Evolutionary conservation across 805 yeast genomes (phyloP), one percentile per base, ranked within the genome.

Genomic region (Tetrapisispora nanseiensis): DNA sequence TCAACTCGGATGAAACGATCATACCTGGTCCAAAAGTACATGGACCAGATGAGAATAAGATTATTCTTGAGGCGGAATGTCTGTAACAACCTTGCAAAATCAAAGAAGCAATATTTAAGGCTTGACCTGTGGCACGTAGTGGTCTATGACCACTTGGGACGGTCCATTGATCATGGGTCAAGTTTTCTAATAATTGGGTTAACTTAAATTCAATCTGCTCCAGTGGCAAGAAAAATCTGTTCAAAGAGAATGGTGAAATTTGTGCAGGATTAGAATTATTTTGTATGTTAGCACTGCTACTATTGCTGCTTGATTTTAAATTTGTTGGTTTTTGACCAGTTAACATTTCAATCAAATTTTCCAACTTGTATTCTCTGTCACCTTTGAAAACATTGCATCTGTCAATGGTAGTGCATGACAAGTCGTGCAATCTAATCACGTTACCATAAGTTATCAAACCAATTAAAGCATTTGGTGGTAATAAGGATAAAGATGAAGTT

Each of bases 1-100:
- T 84, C 61, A 92, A 74, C 62, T 87, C 92, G 20, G 82, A 78
- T 35, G 90, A 86, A 23, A 92, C 99, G 51, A 92, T 86, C 61
- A 85, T 69, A 54, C 99, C 99, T 11, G 99, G 97, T 36, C 82
- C 83, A 58, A 83, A 79, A 36, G 98, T 92, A 61, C 96, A 81
- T 38, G 96, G 95, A 48, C 98, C 99, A 41, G 90, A 94, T 32
- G 95, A 79, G 57, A 92, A 92, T 46, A 92, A 70, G 70, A 86
- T 80, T 52, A 92, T 73, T 61, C 97, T 79, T 13, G 95, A 87
- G 39, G 97, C 95, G 52, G 80, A 77, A 44, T 85, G 87, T 40
- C 87, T 80, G 67, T 78, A 86, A 23, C 92, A 72, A 30, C 85
- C 80, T 59, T 89, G 95, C 50, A 87, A 73, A 42, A 92, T 61